phyloP scores from a whole-genome alignment of 2,329 filamentous ascomycete genomes.

The Hypomyces rosellus region DNA sequence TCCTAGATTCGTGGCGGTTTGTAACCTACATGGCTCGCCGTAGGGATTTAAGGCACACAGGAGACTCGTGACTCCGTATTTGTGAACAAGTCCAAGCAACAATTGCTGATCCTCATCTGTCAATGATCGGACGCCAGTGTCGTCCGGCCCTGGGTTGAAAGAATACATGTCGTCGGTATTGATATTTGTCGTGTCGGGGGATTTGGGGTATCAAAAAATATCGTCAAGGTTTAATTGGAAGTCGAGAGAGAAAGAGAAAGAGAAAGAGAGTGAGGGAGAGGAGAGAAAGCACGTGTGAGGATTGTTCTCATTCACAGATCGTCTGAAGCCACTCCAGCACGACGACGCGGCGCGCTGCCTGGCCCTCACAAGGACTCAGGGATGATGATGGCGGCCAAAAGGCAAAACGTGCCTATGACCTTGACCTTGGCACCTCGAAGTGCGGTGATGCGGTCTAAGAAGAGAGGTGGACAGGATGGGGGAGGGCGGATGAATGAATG shows the following conservation, averaged over 20 bases:
- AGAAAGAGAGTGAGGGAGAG: background rate
- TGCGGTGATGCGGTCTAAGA: slow-evolving; percentile 1
- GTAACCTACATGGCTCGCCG: slow-evolving; percentile 30
- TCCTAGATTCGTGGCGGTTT: background rate
- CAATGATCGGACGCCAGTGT: slow-evolving; percentile 29
- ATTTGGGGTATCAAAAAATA: slow-evolving; percentile 24
- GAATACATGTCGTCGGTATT: slow-evolving; percentile 26
- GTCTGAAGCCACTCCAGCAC: background rate
- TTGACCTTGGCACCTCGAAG: slow-evolving; percentile 7
- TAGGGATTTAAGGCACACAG: slow-evolving; percentile 31
- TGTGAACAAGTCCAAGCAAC: slow-evolving; percentile 30
- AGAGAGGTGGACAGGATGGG: background rate
- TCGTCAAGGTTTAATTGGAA: slow-evolving; percentile 9
- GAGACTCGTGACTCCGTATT: slow-evolving; percentile 33
- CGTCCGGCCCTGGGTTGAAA: slow-evolving; percentile 26
- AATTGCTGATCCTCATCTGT: slow-evolving; percentile 34
- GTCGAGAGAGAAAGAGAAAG: background rate
- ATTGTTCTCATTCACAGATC: background rate
- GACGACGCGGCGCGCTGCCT: slow-evolving; percentile 2
- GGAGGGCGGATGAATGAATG: background rate
- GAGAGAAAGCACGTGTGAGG: background rate
- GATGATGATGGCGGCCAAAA: background rate
- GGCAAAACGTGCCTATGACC: slow-evolving; percentile 3
- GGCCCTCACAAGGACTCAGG: background rate
- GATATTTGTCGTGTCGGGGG: background rate